Evolutionary conservation across 495 filamentous ascomycete genomes (phyloP).

Genomic region (Tricharina praecox): DNA sequence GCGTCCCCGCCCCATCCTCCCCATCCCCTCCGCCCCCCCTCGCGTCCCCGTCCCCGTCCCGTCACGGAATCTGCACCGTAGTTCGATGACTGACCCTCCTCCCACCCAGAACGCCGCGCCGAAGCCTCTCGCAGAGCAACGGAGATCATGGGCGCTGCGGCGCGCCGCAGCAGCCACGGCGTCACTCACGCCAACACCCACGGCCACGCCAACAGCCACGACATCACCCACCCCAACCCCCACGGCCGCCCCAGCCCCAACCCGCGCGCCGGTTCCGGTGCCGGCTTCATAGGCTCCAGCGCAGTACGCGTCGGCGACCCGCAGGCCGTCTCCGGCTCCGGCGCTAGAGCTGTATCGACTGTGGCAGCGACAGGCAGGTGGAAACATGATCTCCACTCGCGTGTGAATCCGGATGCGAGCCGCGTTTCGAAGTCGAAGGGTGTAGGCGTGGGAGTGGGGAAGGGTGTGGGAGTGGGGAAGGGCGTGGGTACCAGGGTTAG

Average conservation of each 20-base stretch:
- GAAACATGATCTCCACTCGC: conserved; percentile 39
- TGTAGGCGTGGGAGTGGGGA: too few relatives aligned
- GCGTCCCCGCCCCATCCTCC: background rate
- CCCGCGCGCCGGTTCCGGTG: too few relatives aligned
- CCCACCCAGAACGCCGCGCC: conserved; percentile 16
- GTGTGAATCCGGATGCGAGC: conserved; percentile 26
- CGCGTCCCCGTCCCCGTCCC: too few relatives aligned
- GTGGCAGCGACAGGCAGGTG: conserved; percentile 30
- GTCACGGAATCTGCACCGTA: too few relatives aligned
- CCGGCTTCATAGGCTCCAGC: too few relatives aligned
- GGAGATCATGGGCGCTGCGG: conserved; percentile 12
- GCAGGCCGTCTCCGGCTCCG: conserved; percentile 18
- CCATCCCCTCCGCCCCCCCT: too few relatives aligned
- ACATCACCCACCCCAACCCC: background rate
- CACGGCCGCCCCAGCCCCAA: conserved; percentile 10
- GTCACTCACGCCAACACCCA: background rate
- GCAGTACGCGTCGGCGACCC: too few relatives aligned
- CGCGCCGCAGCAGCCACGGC: conserved; percentile 13
- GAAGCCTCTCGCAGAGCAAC: conserved; percentile 22
- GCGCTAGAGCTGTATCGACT: conserved; percentile 16
- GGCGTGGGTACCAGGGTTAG: conserved; percentile 27
- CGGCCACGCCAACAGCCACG: background rate
- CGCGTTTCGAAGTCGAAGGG: conserved; percentile 23
- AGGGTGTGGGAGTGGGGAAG: too few relatives aligned
- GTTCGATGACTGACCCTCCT: background rate